These are phyloP conservation scores for Prunus mume DNA, from an alignment of 306 rosid genomes.

Conservation along the genomic window DNA sequence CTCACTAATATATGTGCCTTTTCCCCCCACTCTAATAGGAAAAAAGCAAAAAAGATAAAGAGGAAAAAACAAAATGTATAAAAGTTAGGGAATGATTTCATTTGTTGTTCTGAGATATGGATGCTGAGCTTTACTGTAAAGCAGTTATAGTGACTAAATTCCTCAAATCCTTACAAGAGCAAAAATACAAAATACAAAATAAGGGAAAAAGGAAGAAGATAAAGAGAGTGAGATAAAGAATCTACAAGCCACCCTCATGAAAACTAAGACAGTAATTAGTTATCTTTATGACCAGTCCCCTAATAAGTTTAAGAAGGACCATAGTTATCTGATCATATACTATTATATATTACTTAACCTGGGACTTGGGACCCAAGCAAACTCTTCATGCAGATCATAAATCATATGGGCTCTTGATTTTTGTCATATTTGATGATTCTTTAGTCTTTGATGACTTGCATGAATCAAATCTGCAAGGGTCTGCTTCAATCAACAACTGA, in stretches of 20 bases:
- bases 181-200: conserved; percentile 25
- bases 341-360: conserved; percentile 7
- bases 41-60: conserved; percentile 4
- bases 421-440: conserved; percentile 37
- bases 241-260: conserved; percentile 46
- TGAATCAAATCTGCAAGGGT: conserved; percentile 51
- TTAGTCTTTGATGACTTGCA: conserved; percentile 56
- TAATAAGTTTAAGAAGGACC: conserved; percentile 5
- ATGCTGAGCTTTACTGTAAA: conserved; percentile 27
- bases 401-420: conserved; percentile 15
- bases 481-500: conserved; percentile 66
- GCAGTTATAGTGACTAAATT: conserved; percentile 26
- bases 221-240: conserved; percentile 34
- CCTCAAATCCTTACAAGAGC: conserved; percentile 28
- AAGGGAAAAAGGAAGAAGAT: neutral
- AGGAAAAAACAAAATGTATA: conserved; percentile 32
- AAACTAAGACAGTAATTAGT: conserved; percentile 5
- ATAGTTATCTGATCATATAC: neutral
- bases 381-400: conserved; percentile 10
- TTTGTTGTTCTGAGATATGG: conserved; percentile 29
- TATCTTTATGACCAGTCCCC: conserved; percentile 20
- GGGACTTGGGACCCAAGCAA: neutral
- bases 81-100: conserved; percentile 41
- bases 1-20: conserved; percentile 33
- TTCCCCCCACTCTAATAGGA: conserved; percentile 22